These are phyloP conservation scores for Alternaria triticina DNA, from an alignment of 2,329 filamentous ascomycete species.

Conservation along the genomic window DNA sequence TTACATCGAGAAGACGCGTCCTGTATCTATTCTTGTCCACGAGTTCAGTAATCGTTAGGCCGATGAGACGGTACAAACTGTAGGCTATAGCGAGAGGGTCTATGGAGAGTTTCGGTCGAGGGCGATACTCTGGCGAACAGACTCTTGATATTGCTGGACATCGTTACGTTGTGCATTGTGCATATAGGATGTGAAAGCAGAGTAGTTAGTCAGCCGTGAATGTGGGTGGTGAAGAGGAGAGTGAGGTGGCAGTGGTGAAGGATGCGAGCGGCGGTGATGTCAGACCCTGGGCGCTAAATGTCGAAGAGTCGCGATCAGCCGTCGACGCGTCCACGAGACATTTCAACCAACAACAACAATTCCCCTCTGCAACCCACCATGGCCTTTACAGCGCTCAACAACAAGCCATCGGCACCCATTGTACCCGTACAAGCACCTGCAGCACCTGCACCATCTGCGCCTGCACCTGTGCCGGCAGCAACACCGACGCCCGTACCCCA, in stretches of 20 bases:
- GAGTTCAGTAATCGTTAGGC: not conserved
- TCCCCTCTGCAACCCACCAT: slow-evolving; percentile 11
- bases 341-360: slow-evolving; percentile 12
- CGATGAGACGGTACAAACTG: not conserved
- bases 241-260: not conserved
- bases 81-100: not conserved
- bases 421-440: slow-evolving; percentile 9
- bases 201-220: not conserved
- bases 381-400: slow-evolving; percentile 35
- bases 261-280: slow-evolving; percentile 10
- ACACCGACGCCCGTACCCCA: slow-evolving; percentile 17
- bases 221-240: not conserved
- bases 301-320: slow-evolving; percentile 17
- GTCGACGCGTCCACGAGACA: slow-evolving; percentile 12
- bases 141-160: not conserved
- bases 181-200: not conserved
- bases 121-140: no score
- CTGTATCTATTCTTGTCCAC: not conserved
- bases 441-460: not conserved
- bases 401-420: slow-evolving; percentile 10
- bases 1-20: not conserved
- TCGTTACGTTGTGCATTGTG: not conserved
- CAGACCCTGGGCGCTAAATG: slow-evolving; percentile 17
- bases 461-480: not conserved
- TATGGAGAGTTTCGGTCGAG: not conserved